Base-by-base conservation (phyloP, 371 early-diverging fungal species). In the Mucor saturninus region DNA sequence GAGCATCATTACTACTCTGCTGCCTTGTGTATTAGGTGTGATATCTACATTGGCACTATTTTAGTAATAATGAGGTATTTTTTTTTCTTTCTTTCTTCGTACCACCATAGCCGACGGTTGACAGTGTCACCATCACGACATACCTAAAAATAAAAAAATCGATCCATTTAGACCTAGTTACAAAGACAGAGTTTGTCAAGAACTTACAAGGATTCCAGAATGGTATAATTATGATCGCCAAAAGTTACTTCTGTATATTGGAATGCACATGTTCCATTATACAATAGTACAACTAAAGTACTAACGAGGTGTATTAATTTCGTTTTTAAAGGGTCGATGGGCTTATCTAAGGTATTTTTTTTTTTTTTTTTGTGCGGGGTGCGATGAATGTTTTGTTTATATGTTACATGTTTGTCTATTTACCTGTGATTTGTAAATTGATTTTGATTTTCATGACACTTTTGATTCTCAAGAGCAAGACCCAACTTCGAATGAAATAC, bases 21-120 rank as follows among this genome's bases (percentile, higher is more conserved):
- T 87, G 1, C 77, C 82, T 9, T 75, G 69, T 0, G 90, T 81
- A 40, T 79, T 71, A 4, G 92, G 85, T 0, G 89, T 86, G 42
- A 93, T 86, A 63, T 93, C 61, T 61, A 54, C 29, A 39, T 32
- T 21, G 37, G 14, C 48, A 35, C 46, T 45, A 48, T 42, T 48
- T 42, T 11, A 29, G 4, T 15, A 1, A 4, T 6, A 2, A 35
- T 56, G 42, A 48, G 48, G 48, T 48, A 48, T 28, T 48, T 21
- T 26, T 8, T 48, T 10, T 21, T 21, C 21, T 21, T 21, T 21
- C 21, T 21, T 21, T 21, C 21, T 21, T 21, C 35, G 28, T 54
- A 61, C 61, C 80, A 38, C 93, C 93, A 62, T 91, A 93, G 0
- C 93, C 93, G 10, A 93, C 93, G 0, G 93, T 93, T 1, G 90